Evolutionary conservation across 345 rosid genomes (phyloP).

Genomic region (Gossypium longicalyx): DNA sequence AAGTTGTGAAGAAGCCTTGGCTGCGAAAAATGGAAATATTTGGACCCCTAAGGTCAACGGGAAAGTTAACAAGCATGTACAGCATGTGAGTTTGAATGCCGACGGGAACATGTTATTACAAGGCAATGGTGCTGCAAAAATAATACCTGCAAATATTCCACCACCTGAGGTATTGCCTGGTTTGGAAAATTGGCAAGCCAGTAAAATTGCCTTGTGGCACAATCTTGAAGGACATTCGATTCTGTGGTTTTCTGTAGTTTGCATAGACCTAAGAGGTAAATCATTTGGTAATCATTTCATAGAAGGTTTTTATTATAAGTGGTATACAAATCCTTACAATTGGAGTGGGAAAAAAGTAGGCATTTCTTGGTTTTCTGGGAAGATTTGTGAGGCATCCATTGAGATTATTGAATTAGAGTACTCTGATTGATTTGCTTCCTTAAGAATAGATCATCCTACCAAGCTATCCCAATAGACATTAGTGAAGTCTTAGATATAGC

Average conservation of each 20-base stretch:
- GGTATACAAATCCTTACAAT: conserved; percentile 1
- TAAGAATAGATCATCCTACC: neutral
- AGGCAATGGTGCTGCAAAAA: conserved; percentile 62
- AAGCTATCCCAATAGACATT: neutral
- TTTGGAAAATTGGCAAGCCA: conserved; percentile 78
- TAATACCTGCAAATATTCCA: conserved; percentile 62
- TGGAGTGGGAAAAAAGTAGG: conserved; percentile 2
- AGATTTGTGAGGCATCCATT: neutral
- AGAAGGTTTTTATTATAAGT: neutral
- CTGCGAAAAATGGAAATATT: conserved; percentile 37
- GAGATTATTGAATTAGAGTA: neutral
- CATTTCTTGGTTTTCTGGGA: neutral
- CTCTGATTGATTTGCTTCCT: neutral
- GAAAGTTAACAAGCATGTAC: conserved; percentile 64
- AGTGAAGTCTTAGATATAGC: neutral
- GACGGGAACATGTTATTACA: conserved; percentile 41
- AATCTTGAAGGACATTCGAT: conserved; percentile 85
- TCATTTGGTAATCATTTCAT: conserved; percentile 8
- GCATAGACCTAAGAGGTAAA: conserved; percentile 82
- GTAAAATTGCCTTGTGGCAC: conserved; percentile 89
- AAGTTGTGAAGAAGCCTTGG: conserved; percentile 28
- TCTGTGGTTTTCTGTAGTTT: conserved; percentile 85
- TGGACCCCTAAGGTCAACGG: conserved; percentile 82
- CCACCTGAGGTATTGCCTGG: conserved; percentile 71
- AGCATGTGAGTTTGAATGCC: conserved; percentile 36